Base-by-base conservation (phyloP, 176 grass and related monocot species). In the Olyra latifolia region DNA sequence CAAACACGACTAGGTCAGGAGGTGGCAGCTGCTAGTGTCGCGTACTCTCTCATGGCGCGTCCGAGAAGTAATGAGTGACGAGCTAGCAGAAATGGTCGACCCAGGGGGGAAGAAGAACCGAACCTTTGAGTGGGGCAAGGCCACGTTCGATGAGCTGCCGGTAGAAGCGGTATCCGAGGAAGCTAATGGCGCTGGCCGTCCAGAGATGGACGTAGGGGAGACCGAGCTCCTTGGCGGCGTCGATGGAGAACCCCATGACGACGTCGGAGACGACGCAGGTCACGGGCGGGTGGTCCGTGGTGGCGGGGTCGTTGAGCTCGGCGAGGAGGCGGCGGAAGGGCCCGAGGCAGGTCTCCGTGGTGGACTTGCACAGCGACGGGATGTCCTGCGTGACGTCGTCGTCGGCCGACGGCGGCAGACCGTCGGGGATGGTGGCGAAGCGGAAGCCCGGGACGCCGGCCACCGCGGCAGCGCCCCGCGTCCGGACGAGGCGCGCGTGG, bases 311-410 rank as follows among this genome's bases (percentile, higher is more conserved):
- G 71, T 90, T 94, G 5, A 97, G 89, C 1, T 27, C 56, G 0
- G 81, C 40, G 29, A 97, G 75, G 23, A 97, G 81, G 47, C 85
- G 53, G 38, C 82, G 83, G 68, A 97, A 94, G 10, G 87, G 95
- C 3, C 8, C 55, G 1, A 89, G 61, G 41, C 91, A 94, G 16
- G 88, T 88, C 60, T 77, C 87, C 1, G 69, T 84, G 63, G 80
- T 87, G 42, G 91, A 97, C 15, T 50, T 35, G 82, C 89, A 94
- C 40, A 94, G 56, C 12, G 77, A 29, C 0, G 91, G 75, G 77
- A 94, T 87, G 91, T 94, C 91, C 84, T 92, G 94, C 45, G 82
- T 97, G 63, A 88, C 87, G 70, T 97, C 89, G 11, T 79, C 83
- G 42, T 89, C 75, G 4, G 75, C 79, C 4, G 85, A 72, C 2